phyloP scores from a whole-genome alignment of 208 protist genomes.

The Spongospora subterranea region DNA sequence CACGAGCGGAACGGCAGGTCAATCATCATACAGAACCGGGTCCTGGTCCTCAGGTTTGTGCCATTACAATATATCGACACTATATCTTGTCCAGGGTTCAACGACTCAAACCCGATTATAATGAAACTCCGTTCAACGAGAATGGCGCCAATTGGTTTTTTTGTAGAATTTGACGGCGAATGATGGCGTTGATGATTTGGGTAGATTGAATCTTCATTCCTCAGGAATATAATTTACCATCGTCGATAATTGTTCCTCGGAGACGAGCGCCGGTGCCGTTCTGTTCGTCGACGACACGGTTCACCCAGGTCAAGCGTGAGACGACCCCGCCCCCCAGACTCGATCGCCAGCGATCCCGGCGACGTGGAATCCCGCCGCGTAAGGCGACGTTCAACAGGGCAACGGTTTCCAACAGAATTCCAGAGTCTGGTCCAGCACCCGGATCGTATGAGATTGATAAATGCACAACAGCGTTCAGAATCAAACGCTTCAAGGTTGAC shows the following conservation, averaged over 20 bases:
- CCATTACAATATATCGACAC: not conserved
- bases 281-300: not conserved
- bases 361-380: not conserved
- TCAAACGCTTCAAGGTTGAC: slow-evolving; percentile 1
- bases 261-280: not conserved
- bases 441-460: slow-evolving; percentile 25
- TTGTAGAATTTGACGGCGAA: no score
- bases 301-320: not conserved
- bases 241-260: not conserved
- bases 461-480: not conserved
- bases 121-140: no score
- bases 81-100: not conserved
- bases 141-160: no score
- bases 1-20: not conserved
- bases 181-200: no score
- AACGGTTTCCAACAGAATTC: not conserved
- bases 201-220: no score
- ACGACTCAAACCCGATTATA: no score
- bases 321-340: not conserved
- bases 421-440: not conserved
- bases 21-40: not conserved
- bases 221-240: slow-evolving; percentile 12
- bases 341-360: not conserved
- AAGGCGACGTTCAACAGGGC: not conserved
- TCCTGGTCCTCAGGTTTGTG: not conserved